Percentiles rank a stretch among this genome's conserved stretches.
These are phyloP conservation scores for Poteriospumella lacustris DNA, from an alignment of 108 stramenopile species.

Conservation along the genomic window DNA sequence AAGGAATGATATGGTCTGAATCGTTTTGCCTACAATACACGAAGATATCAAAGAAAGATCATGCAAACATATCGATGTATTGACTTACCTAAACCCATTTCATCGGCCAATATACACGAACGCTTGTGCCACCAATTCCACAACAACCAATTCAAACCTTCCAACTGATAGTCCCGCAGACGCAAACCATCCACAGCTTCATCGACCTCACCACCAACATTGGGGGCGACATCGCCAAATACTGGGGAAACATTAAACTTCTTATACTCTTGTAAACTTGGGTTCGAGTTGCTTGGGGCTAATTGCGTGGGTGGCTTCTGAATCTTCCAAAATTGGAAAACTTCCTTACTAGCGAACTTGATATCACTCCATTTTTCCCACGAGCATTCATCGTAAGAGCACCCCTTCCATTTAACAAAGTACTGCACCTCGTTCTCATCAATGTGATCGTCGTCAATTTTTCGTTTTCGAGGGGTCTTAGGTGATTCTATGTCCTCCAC, in stretches of 20 bases:
- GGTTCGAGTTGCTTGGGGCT: background rate
- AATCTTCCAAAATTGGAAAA: background rate
- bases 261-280: conserved; percentile 33
- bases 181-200: conserved; percentile 67
- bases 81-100: conserved; percentile 64
- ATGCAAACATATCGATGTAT: background rate
- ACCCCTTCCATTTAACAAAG: conserved; percentile 49
- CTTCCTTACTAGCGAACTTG: conserved; percentile 22
- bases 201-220: conserved; percentile 59
- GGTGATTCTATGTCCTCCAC: background rate
- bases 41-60: background rate
- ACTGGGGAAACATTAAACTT: conserved; percentile 35
- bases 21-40: conserved; percentile 72
- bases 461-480: background rate
- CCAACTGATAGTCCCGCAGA: conserved; percentile 87
- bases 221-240: conserved; percentile 4
- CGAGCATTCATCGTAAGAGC: conserved; percentile 45
- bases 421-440: conserved; percentile 30
- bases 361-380: conserved; percentile 52
- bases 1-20: conserved; percentile 91
- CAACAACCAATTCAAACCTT: conserved; percentile 91
- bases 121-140: conserved; percentile 81
- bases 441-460: background rate
- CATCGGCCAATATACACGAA: conserved; percentile 90
- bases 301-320: conserved; percentile 45